phyloP scores from a whole-genome alignment of 2,329 filamentous ascomycete species.

The Blumeriella jaapii region DNA sequence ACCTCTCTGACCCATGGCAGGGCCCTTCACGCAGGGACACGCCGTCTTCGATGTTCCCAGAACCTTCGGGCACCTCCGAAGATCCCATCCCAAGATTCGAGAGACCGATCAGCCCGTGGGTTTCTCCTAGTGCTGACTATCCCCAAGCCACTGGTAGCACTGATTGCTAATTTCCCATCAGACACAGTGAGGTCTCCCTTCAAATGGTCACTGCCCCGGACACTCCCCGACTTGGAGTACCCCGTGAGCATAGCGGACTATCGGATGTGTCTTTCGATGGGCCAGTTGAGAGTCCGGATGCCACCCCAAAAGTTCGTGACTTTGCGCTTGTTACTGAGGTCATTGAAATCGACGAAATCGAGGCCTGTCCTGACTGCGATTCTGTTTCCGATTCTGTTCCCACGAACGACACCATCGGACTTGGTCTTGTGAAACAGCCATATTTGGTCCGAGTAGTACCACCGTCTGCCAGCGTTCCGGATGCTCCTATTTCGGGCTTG shows the following conservation, averaged over 20 bases:
- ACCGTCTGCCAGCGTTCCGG: no score
- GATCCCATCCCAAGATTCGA: no score
- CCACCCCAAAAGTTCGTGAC: not conserved
- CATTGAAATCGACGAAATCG: not conserved
- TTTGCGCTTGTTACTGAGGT: not conserved
- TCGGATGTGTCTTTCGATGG: conserved; percentile 7
- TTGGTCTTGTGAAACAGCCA: no score
- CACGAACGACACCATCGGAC: no score
- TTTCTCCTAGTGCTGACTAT: no score
- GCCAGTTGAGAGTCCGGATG: not conserved
- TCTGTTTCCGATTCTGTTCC: no score
- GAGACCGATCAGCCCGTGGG: no score
- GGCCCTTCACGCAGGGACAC: not conserved
- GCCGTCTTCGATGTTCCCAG: not conserved
- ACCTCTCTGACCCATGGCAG: conserved; percentile 1
- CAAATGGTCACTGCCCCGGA: conserved; percentile 8
- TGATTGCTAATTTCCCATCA: no score
- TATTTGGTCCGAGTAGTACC: no score
- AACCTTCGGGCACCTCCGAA: conserved; percentile 1
- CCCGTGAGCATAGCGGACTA: conserved; percentile 1
- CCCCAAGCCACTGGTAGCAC: no score
- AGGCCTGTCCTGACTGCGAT: conserved; percentile 6
- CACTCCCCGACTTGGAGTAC: conserved; percentile 1
- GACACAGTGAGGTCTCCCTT: not conserved
- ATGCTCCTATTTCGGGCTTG: no score